These are phyloP conservation scores for Fraxinus angustifolia DNA, from an alignment of 305 asterid genomes.

Conservation along the genomic window DNA sequence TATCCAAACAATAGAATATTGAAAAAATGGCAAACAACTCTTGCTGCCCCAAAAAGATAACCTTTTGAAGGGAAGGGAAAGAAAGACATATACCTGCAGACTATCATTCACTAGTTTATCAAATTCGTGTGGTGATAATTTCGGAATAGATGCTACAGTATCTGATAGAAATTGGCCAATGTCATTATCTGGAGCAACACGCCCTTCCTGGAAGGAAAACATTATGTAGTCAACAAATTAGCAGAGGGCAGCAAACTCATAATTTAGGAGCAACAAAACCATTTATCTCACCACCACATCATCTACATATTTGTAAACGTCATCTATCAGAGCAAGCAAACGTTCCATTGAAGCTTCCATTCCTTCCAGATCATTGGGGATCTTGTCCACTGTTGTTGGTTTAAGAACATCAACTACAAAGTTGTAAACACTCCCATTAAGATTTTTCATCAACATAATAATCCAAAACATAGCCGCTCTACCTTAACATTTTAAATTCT, in stretches of 20 bases:
- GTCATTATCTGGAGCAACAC: constrained; percentile 56
- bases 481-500: background rate
- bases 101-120: constrained; percentile 77
- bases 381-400: constrained; percentile 66
- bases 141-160: constrained; percentile 69
- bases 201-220: constrained; percentile 60
- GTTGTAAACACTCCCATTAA: constrained; percentile 12
- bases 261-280: background rate
- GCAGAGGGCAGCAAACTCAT: background rate
- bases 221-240: background rate
- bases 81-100: constrained; percentile 57
- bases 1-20: background rate
- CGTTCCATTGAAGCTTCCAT: constrained; percentile 82
- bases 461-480: background rate
- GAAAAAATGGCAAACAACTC: background rate
- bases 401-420: constrained; percentile 70
- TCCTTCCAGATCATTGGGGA: constrained; percentile 87
- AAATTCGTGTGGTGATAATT: constrained; percentile 53
- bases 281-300: constrained; percentile 76
- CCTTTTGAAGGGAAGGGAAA: background rate
- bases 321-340: constrained; percentile 74
- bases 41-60: background rate
- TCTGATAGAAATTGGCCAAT: constrained; percentile 73
- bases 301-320: constrained; percentile 73
- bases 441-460: background rate